Conservation (phyloP, 805 yeast genomes). For the Wickerhamiella galacta region DNA sequence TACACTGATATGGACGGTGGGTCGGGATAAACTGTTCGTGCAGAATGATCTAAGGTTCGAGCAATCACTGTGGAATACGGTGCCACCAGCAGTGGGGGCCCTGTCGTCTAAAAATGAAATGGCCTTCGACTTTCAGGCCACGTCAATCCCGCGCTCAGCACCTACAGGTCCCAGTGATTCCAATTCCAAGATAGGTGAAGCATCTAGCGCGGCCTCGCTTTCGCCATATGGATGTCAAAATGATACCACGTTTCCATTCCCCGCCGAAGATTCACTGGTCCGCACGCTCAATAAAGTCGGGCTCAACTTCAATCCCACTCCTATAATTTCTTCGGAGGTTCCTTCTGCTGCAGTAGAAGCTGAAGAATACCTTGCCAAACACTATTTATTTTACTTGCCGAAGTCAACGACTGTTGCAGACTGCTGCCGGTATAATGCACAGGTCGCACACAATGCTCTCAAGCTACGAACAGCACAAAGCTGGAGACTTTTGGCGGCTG, state of each 20-base stretch:
- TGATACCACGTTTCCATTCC: too few species aligned
- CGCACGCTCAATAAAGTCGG: too few species aligned
- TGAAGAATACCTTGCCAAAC: not conserved
- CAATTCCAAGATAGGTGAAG: too few species aligned
- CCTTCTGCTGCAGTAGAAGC: not conserved
- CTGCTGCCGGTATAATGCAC: slow-evolving; percentile 41
- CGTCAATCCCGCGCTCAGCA: too few species aligned
- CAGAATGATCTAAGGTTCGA: slow-evolving; percentile 33
- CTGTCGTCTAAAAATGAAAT: slow-evolving; percentile 44
- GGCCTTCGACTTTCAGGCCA: slow-evolving; percentile 31
- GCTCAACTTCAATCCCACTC: too few species aligned
- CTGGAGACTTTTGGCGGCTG: slow-evolving; percentile 12
- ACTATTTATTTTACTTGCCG: not conserved
- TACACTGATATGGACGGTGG: slow-evolving; percentile 29
- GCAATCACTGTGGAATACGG: slow-evolving; percentile 30
- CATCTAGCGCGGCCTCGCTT: too few species aligned
- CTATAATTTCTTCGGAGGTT: not conserved
- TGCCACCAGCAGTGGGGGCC: slow-evolving; percentile 34
- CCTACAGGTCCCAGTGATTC: too few species aligned
- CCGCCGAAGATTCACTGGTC: too few species aligned
- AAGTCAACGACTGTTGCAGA: slow-evolving; percentile 18
- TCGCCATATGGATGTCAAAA: too few species aligned
- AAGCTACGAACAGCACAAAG: slow-evolving; percentile 8
- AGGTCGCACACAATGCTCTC: slow-evolving; percentile 22
- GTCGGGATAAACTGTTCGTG: slow-evolving; percentile 33